Evolutionary conservation across 2,329 filamentous ascomycete genomes (phyloP), one percentile per base, ranked within the genome.

Genomic region (Microascus cirrosus): DNA sequence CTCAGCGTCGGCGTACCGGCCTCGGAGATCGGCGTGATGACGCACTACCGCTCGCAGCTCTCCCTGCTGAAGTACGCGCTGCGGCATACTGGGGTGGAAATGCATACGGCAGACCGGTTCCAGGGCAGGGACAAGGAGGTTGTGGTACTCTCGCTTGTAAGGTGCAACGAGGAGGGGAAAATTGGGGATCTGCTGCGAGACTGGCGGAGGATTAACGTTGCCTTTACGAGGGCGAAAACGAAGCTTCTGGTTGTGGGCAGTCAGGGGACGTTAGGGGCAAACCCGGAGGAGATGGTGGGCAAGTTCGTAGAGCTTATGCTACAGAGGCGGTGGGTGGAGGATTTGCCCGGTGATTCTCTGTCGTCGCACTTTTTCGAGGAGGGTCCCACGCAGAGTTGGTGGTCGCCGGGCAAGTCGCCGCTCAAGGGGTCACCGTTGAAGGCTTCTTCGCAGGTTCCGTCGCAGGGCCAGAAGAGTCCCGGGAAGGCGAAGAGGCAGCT

Each of bases 21-120:
- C 0, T 74, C 76, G 0, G 87, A 93, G 56, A 91, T 99, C 59
- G 94, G 94, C 53, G 87, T 99, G 63, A 96, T 99, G 75, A 96
- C 94, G 18, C 91, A 96, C 71, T 99, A 99, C 71, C 89, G 94
- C 59, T 92, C 89, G 6, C 94, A 99, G 70, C 83, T 99, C 1
- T 85, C 90, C 0, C 76, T 96, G 2, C 78, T 99, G 1, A 89
- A 89, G 62, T 83, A 92, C 60, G 79, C 78, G 12, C 81, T 96
- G 36, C 82, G 83, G 35, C 75, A 73, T 50, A 59, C 77, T 0
- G 81, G 82, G 2, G 84, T 99, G 1, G 94, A 99, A 71, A 91
- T 97, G 80, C 91, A 99, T 71, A 97, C 94, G 0, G 92, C 94
- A 2, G 94, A 99, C 72, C 90, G 93, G 52, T 99, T 96, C 71